phyloP scores from a whole-genome alignment of 1,284 basidiomycete genomes.

The Salmacisia buchloeana region DNA sequence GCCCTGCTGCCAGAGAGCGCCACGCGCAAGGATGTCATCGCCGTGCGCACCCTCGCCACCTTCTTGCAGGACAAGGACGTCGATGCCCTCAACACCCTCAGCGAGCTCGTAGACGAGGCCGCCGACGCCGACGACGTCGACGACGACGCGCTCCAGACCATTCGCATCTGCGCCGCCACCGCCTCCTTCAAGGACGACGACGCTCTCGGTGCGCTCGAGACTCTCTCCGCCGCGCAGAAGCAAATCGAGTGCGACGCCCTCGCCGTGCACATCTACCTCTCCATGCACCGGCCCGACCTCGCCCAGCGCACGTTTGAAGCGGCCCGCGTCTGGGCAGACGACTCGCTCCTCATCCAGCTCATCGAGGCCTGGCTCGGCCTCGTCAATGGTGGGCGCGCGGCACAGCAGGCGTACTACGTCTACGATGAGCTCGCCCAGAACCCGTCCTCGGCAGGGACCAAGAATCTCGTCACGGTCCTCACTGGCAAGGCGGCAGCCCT shows the following conservation, averaged over 20 bases:
- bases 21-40: constrained; percentile 16
- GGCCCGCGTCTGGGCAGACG: constrained; percentile 44
- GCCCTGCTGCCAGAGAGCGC: constrained; percentile 20
- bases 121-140: constrained; percentile 27
- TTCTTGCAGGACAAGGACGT: constrained; percentile 32
- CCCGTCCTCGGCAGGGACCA: constrained; percentile 21
- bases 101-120: constrained; percentile 41
- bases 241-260: constrained; percentile 46
- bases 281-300: constrained; percentile 43
- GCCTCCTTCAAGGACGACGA: constrained; percentile 39
- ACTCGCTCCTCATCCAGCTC: constrained; percentile 45
- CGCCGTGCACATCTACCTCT: constrained; percentile 46
- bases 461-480: constrained; percentile 26
- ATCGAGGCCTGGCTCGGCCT: constrained; percentile 49
- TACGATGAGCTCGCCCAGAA: constrained; percentile 49
- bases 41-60: constrained; percentile 33
- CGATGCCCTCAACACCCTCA: constrained; percentile 32
- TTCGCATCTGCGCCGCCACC: constrained; percentile 34
- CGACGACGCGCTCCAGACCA: constrained; percentile 15
- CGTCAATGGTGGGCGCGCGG: constrained; percentile 35
- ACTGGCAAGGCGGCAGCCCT: constrained; percentile 42
- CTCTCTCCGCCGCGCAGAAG: constrained; percentile 33
- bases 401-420: constrained; percentile 49
- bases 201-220: constrained; percentile 37
- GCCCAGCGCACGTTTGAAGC: constrained; percentile 44